Conservation (phyloP, 2,329 filamentous ascomycete genomes). For the Aureobasidium namibiae region DNA sequence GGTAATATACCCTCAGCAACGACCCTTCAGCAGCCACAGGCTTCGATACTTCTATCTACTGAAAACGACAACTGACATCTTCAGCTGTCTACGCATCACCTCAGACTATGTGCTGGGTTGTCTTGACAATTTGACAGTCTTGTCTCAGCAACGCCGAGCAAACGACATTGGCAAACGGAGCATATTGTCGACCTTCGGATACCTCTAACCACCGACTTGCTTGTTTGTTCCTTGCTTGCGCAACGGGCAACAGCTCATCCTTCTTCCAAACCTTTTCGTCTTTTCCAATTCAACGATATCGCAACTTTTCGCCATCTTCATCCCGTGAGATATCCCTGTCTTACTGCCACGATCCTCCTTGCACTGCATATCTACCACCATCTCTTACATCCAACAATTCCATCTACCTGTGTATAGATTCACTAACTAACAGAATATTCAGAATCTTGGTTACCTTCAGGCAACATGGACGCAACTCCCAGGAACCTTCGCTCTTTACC, state of each 20-base stretch:
- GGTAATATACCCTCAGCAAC: too few relatives aligned
- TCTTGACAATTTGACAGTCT: too few relatives aligned
- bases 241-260: not conserved
- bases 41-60: not conserved
- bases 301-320: too few relatives aligned
- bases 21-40: not conserved
- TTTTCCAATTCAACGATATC: not conserved
- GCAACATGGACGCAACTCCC: not conserved
- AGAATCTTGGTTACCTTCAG: not conserved
- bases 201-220: not conserved
- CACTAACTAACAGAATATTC: not conserved
- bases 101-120: too few relatives aligned
- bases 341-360: not conserved
- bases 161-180: not conserved
- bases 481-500: not conserved
- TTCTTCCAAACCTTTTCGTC: not conserved
- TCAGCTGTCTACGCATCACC: not conserved
- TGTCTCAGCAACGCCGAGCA: not conserved
- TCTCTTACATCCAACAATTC: too few relatives aligned
- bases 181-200: not conserved
- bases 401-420: too few relatives aligned
- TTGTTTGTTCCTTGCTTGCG: not conserved
- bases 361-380: not conserved
- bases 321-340: not conserved
- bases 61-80: not conserved